These are phyloP conservation scores for Cupressus sempervirens DNA, from an alignment of 75 land plant genomes.

Conservation along the genomic window DNA sequence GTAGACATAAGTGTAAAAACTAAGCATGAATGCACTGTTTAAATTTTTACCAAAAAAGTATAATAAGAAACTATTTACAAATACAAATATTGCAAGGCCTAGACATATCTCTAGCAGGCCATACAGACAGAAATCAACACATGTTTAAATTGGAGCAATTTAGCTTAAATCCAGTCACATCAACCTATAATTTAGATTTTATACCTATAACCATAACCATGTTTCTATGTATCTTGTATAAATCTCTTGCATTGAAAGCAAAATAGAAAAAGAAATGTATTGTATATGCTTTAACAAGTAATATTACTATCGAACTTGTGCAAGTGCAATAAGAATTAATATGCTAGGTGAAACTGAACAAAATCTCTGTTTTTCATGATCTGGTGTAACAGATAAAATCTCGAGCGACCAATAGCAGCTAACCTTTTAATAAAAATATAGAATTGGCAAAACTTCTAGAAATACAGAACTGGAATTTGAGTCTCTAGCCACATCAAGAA, in stretches of 20 bases:
- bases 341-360: background rate
- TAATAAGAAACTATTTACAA: background rate
- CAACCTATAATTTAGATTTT: background rate
- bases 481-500: background rate
- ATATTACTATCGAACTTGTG: background rate
- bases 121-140: background rate
- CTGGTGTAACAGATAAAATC: background rate
- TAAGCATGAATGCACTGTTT: conserved; percentile 9
- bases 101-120: background rate
- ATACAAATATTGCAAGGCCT: background rate
- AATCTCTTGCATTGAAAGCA: background rate
- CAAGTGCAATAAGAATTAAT: background rate
- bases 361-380: background rate
- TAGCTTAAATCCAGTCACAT: background rate
- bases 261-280: background rate
- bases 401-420: background rate
- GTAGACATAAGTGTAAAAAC: conserved; percentile 8
- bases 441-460: background rate
- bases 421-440: background rate
- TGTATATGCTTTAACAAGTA: background rate
- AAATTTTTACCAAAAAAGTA: background rate
- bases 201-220: background rate
- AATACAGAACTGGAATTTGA: background rate
- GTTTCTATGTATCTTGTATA: background rate
- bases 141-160: background rate